phyloP scores from a whole-genome alignment of 2,329 filamentous ascomycete species.

The Thelonectria blattea region DNA sequence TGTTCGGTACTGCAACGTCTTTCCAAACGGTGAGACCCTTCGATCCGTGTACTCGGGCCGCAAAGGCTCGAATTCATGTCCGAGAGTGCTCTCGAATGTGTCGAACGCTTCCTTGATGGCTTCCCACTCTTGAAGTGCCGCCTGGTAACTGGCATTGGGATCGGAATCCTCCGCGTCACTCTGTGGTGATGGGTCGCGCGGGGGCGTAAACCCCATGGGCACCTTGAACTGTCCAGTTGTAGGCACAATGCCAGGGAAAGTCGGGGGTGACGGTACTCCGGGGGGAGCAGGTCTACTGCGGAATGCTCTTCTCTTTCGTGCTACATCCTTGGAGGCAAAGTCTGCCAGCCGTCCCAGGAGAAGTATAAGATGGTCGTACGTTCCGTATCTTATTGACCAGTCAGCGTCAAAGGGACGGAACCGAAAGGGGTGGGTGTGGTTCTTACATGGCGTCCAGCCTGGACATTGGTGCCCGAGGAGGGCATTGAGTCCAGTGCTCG shows the following conservation, averaged over 20 bases:
- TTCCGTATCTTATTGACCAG: slow-evolving; percentile 71
- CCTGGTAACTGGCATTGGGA: slow-evolving; percentile 67
- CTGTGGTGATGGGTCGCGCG: slow-evolving; percentile 51
- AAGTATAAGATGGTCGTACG: slow-evolving; percentile 85
- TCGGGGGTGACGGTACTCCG: slow-evolving; percentile 45
- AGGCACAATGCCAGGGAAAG: slow-evolving; percentile 64
- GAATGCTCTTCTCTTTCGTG: slow-evolving; percentile 73
- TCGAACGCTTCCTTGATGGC: slow-evolving; percentile 75
- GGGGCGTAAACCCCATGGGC: slow-evolving; percentile 62
- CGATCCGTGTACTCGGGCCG: slow-evolving; percentile 68
- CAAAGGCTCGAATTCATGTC: slow-evolving; percentile 77
- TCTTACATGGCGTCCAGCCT: slow-evolving; percentile 74
- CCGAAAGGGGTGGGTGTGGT: too few relatives aligned
- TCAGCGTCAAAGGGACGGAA: neutral
- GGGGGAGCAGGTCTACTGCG: slow-evolving; percentile 40
- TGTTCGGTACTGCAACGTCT: slow-evolving; percentile 79
- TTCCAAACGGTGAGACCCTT: slow-evolving; percentile 77
- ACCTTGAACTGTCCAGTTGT: slow-evolving; percentile 55
- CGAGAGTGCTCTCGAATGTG: slow-evolving; percentile 68
- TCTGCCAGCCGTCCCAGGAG: slow-evolving; percentile 79
- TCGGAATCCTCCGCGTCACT: slow-evolving; percentile 60
- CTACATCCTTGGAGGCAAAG: slow-evolving; percentile 78
- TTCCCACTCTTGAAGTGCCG: slow-evolving; percentile 81
- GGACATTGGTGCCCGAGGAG: slow-evolving; percentile 81
- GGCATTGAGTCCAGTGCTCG: slow-evolving; percentile 82